phyloP scores from a whole-genome alignment of 805 yeast genomes.

The Hanseniaspora vineae region DNA sequence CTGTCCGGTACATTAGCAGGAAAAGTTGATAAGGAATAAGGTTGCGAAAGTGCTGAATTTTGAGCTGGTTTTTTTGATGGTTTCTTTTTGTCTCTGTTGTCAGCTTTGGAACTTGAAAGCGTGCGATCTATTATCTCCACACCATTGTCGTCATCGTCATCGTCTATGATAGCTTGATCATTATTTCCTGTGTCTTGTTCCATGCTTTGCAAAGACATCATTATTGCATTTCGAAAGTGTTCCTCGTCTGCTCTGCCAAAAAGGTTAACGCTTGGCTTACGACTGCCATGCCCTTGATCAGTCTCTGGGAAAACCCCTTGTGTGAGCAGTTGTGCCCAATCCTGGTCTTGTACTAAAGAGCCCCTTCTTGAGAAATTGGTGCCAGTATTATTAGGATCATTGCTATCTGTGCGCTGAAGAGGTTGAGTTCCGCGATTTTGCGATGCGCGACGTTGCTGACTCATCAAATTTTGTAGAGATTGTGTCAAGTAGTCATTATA shows the following conservation, averaged over 20 bases:
- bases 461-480: not conserved
- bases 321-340: conserved; percentile 21
- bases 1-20: not conserved
- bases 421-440: not conserved
- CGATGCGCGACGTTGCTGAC: not conserved
- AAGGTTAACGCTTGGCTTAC: not conserved
- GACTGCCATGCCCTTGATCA: conserved; percentile 8
- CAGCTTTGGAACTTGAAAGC: not conserved
- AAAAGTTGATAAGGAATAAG: not conserved
- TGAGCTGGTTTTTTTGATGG: not conserved
- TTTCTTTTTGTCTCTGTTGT: not conserved
- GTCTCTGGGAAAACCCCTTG: conserved; percentile 13
- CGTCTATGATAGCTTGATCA: not conserved
- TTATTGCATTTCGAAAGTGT: not conserved
- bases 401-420: not conserved
- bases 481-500: not conserved
- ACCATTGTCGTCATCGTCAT: not conserved
- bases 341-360: conserved; percentile 11
- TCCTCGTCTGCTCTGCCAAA: not conserved
- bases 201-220: not conserved
- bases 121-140: not conserved
- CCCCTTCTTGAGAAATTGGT: not conserved
- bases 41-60: not conserved
- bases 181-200: not conserved
- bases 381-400: not conserved